A percentile compares a stretch with the other conserved stretches of the same genome.
phyloP scores from a whole-genome alignment of 257 asterid genomes.

The Solanum tacnaense region DNA sequence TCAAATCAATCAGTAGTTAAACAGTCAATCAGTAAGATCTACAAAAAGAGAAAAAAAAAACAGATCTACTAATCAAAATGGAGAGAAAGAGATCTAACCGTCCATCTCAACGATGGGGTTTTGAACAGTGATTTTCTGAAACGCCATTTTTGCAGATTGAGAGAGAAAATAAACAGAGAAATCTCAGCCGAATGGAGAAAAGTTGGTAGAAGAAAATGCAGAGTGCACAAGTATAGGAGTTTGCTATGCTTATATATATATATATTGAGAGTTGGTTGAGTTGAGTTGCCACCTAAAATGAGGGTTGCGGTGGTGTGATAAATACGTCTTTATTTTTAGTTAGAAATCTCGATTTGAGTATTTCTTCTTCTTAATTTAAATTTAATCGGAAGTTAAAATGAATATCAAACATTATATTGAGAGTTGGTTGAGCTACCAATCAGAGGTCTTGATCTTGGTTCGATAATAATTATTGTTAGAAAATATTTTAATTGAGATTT shows the following conservation, averaged over 20 bases:
- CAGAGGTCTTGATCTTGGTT: too few relatives aligned
- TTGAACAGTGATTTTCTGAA: slow-evolving; percentile 82
- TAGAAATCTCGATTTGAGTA: too few relatives aligned
- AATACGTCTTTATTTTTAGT: not conserved
- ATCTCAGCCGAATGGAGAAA: not conserved
- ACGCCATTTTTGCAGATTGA: slow-evolving; percentile 34
- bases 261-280: not conserved
- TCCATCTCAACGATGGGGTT: slow-evolving; percentile 99
- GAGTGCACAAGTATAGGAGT: not conserved
- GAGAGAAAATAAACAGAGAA: not conserved
- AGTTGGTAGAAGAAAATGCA: not conserved
- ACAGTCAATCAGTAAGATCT: not conserved
- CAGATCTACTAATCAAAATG: not conserved
- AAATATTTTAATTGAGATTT: not conserved
- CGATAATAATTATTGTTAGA: not conserved
- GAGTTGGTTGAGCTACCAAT: too few relatives aligned
- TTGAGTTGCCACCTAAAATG: not conserved
- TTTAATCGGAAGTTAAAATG: too few relatives aligned
- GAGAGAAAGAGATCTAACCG: slow-evolving; percentile 51
- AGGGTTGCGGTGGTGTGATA: fast-evolving
- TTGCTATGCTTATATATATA: not conserved
- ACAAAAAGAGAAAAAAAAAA: not conserved
- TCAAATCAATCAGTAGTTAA: not conserved
- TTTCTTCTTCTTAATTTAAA: fast-evolving
- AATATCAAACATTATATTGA: too few relatives aligned